Evolutionary conservation across 2,329 filamentous ascomycete species (phyloP), one percentile per base, ranked within the genome.

Genomic region (Aaosphaeria pasadenensis): DNA sequence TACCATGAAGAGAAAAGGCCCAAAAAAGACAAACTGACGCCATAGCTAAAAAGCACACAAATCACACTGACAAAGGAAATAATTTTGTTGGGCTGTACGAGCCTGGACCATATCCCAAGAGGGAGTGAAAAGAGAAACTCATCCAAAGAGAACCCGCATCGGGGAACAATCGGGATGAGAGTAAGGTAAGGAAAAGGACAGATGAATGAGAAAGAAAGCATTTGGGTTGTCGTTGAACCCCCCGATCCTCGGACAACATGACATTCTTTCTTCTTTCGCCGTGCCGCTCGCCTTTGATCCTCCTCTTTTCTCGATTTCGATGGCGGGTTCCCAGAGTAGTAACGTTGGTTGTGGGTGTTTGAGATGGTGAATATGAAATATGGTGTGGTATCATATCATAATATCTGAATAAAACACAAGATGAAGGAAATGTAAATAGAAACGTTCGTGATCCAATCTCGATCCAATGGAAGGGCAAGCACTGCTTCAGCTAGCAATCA

Each of bases 181-280:
- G 7, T n/a, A 9, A 36, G 33, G n/a, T 9, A 36, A 36, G n/a
- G 33, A 36, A 36, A 36, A 36, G 33, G n/a, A 36, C 7, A 36
- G 7, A 36, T 9, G 33, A 36, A 2, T 9, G n/a, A 36, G 33
- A 36, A 36, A 36, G n/a, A 36, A 36, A 36, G 33, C 7, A 9
- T 9, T 36, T 36, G n/a, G n/a, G n/a, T 36, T n/a, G 33, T 36
- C 33, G 33, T 46, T 17, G 42, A 24, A 44, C 44, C 48, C 44
- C 48, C 44, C 44, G 40, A 44, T 44, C 44, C 44, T 42, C 33
- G 30, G 11, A 42, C 29, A 36, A 36, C 7, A 36, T 9, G 9
- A 40, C 11, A 40, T 7, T 40, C 17, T 40, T 40, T 40, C 39
- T 28, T 36, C 33, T 24, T 24, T 24, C 17, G 17, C 17, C 17